Evolutionary conservation across 2,329 filamentous ascomycete species (phyloP), one percentile per base, ranked within the genome.

Genomic region (Aspergillus sojae): DNA sequence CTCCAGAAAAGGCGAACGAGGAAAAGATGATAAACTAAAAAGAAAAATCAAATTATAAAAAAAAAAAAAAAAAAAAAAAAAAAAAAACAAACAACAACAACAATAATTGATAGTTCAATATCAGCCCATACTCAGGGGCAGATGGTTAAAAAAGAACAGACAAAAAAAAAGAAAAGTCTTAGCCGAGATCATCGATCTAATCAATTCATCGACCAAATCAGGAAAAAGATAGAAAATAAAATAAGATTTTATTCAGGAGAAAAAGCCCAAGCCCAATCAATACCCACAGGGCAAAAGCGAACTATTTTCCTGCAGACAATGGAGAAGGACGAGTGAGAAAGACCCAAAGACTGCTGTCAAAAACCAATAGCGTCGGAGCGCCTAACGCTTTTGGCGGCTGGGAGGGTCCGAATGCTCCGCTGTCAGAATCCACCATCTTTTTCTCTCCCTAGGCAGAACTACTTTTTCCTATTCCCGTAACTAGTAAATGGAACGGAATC

Each of bases 321-420:
- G 48, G 28, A 52, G 3, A 7, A 28, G 21, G 23, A 48, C 11
- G 21, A 48, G 4, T 48, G 21, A 48, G 45, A 19, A 19, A 52
- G 14, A 30, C 26, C 5, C n/a, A 11, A 28, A 32, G 28, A 26
- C 16, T 52, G 28, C 48, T 52, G 48, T 52, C 48, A 52, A 52
- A 52, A 52, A 21, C 48, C 48, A 52, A 52, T 52, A 52, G 48
- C 30, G 48, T 52, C 48, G 48, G 48, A 52, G 28, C 16, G 48
- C 48, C 48, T 52, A 52, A 52, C 48, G 48, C 48, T 52, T 52
- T 52, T 52, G 48, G 48, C 48, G 48, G 26, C 19, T 48, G 45
- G 45, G 28, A 32, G 48, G 48, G 28, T 32, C 28, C 28, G 19
- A 52, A 52, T 52, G 48, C 48, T 52, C 48, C 48, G 48, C 48